Percentiles rank a stretch among this genome's conserved stretches.
phyloP scores from a whole-genome alignment of 2,329 filamentous ascomycete species.

The Hymenoscyphus scutula region DNA sequence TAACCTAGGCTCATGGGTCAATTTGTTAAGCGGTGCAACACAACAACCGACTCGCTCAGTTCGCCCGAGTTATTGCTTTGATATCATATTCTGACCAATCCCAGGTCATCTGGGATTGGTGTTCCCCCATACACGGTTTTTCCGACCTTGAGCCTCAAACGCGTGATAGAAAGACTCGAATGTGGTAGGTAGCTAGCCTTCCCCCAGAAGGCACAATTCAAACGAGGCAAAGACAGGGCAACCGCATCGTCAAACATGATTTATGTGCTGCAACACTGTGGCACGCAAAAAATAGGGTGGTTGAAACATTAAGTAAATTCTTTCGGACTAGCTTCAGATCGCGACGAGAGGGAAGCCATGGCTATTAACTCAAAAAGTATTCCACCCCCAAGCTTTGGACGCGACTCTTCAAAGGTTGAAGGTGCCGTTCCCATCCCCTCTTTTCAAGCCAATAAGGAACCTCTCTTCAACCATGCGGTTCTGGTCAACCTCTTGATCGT shows the following conservation, averaged over 20 bases:
- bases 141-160: neutral
- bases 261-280: neutral
- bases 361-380: neutral
- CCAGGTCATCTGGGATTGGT: neutral
- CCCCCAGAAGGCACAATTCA: neutral
- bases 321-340: too few relatives aligned
- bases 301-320: too few relatives aligned
- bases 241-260: neutral
- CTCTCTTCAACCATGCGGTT: neutral
- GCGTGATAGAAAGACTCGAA: neutral
- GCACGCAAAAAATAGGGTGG: neutral
- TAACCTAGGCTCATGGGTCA: neutral
- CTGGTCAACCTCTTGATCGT: neutral
- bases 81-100: neutral
- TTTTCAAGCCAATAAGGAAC: neutral
- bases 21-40: neutral
- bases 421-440: neutral
- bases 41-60: neutral
- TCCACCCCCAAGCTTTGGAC: neutral
- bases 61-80: neutral
- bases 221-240: neutral
- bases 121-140: neutral
- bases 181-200: neutral
- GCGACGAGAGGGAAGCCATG: neutral
- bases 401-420: neutral